Evolutionary conservation across 768 basidiomycete genomes (phyloP).

Genomic region (Mycena alexandri): DNA sequence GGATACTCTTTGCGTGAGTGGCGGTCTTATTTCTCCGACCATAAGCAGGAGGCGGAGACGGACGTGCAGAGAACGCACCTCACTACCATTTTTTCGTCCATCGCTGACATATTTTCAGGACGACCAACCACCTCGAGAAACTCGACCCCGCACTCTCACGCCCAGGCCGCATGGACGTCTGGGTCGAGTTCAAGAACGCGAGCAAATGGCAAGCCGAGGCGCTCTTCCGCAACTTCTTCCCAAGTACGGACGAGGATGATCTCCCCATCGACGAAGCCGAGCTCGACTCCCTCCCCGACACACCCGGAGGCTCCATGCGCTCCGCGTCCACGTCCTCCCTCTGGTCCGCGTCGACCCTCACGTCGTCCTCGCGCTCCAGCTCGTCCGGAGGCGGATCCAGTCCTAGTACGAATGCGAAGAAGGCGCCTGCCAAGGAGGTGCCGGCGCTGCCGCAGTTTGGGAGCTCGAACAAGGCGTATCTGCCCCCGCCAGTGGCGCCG

Average conservation of each 20-base stretch:
- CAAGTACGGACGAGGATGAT: conserved; percentile 70
- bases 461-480: conserved; percentile 69
- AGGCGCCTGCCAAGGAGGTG: conserved; percentile 13
- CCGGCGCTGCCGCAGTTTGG: conserved; percentile 59
- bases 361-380: conserved; percentile 59
- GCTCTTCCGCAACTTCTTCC: conserved; percentile 93
- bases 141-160: conserved; percentile 93
- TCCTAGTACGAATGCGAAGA: conserved; percentile 39
- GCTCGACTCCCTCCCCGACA: conserved; percentile 42
- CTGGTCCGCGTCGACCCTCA: conserved; percentile 52
- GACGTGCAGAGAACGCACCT: no score
- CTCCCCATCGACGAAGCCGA: conserved; percentile 35
- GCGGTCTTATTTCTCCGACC: no score
- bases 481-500: conserved; percentile 74
- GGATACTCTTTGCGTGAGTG: conserved; percentile 89
- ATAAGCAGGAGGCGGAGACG: no score
- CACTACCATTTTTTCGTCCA: conserved; percentile 44
- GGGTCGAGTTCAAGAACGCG: conserved; percentile 91
- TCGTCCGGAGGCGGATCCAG: conserved; percentile 47
- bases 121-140: conserved; percentile 92
- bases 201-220: conserved; percentile 88
- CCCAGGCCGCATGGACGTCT: conserved; percentile 93
- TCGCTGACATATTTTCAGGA: conserved; percentile 55
- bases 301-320: conserved; percentile 34
- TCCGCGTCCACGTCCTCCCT: conserved; percentile 42